Conservation (phyloP, 331 rosid species). For the Prunus yedoensis region DNA sequence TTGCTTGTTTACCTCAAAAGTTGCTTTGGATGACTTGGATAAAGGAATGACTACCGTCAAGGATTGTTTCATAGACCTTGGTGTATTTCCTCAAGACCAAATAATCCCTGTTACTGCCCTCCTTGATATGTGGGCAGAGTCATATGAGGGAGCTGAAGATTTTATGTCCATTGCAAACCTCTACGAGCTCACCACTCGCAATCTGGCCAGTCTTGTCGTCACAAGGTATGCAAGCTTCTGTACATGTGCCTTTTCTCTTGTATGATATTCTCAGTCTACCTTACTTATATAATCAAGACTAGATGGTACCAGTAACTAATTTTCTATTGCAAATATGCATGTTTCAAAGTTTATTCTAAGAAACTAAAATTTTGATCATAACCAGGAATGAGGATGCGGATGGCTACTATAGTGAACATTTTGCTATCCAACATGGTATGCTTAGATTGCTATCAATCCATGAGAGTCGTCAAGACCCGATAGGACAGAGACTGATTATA, state of each 20-base stretch:
- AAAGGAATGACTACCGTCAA: slow-evolving; percentile 8
- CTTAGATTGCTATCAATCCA: slow-evolving; percentile 49
- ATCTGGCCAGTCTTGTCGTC: slow-evolving; percentile 46
- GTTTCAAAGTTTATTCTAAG: background rate
- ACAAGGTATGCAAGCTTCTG: slow-evolving; percentile 41
- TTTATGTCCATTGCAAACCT: slow-evolving; percentile 35
- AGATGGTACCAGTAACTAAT: background rate
- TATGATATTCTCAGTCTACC: background rate
- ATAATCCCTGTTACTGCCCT: slow-evolving; percentile 55
- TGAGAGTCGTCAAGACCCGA: slow-evolving; percentile 21
- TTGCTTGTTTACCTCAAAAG: slow-evolving; percentile 35
- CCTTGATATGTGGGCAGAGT: slow-evolving; percentile 60
- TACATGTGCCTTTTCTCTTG: background rate
- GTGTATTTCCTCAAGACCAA: slow-evolving; percentile 50
- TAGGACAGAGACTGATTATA: slow-evolving; percentile 34
- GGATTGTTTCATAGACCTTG: slow-evolving; percentile 53
- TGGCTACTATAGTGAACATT: slow-evolving; percentile 29
- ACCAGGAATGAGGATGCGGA: slow-evolving; percentile 18
- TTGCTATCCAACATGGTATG: slow-evolving; percentile 43
- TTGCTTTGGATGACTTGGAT: slow-evolving; percentile 33
- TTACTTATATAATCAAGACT: background rate
- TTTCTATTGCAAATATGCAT: background rate
- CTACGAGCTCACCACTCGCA: slow-evolving; percentile 28
- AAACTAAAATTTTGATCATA: background rate
- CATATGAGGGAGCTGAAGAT: slow-evolving; percentile 29